phyloP scores from a whole-genome alignment of 495 filamentous ascomycete genomes.

The Penicillium flavigenum region DNA sequence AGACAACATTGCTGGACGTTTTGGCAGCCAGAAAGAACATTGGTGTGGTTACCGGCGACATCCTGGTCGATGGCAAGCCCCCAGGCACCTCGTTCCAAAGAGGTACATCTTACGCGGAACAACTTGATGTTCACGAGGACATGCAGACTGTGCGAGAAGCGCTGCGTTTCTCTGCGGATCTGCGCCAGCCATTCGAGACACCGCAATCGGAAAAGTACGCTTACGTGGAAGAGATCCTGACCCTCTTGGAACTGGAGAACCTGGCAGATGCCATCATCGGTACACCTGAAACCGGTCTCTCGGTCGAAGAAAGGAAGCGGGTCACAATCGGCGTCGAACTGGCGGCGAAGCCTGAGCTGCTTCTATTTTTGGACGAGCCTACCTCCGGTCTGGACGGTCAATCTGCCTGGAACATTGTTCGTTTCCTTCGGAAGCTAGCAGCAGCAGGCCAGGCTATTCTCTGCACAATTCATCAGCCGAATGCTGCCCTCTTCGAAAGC shows the following conservation, averaged over 20 bases:
- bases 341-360: conserved; percentile 78
- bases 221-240: conserved; percentile 82
- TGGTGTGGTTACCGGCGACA: conserved; percentile 71
- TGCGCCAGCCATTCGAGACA: conserved; percentile 72
- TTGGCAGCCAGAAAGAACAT: conserved; percentile 75
- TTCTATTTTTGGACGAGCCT: conserved; percentile 89
- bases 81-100: conserved; percentile 73
- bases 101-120: conserved; percentile 78
- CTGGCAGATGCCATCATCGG: conserved; percentile 87
- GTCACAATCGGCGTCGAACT: conserved; percentile 90
- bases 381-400: conserved; percentile 86
- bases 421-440: conserved; percentile 82
- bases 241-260: conserved; percentile 76
- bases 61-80: conserved; percentile 68
- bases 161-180: conserved; percentile 75
- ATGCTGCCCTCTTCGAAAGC: conserved; percentile 79
- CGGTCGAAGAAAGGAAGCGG: conserved; percentile 86
- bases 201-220: conserved; percentile 71
- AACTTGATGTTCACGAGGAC: conserved; percentile 77
- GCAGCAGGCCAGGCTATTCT: conserved; percentile 83
- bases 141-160: conserved; percentile 82
- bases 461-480: conserved; percentile 91
- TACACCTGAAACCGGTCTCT: conserved; percentile 70
- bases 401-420: conserved; percentile 83
- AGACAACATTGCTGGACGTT: conserved; percentile 80